These are phyloP conservation scores for Barnettozyma populi DNA, from an alignment of 805 yeast genomes.

Conservation along the genomic window DNA sequence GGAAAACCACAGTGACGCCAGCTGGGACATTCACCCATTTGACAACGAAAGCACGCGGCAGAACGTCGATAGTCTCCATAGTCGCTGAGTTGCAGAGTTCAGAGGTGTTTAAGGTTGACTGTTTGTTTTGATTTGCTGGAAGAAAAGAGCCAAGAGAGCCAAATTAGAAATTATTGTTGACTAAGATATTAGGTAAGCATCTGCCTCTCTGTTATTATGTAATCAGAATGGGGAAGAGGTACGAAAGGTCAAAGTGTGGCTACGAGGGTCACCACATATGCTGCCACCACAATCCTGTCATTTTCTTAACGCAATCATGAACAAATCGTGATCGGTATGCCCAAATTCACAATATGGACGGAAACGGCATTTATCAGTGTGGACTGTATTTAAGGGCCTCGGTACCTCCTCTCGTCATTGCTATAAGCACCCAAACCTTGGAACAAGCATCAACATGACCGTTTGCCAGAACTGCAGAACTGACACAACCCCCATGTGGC, in stretches of 20 bases:
- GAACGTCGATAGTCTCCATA: conserved; percentile 90
- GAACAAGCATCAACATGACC: conserved; percentile 1
- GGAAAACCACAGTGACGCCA: conserved; percentile 66
- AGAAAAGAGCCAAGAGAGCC: not conserved
- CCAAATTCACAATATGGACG: not conserved
- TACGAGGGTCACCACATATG: not conserved
- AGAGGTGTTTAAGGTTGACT: not conserved
- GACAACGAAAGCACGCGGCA: conserved; percentile 81
- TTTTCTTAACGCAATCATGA: conserved; percentile 1
- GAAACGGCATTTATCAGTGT: not conserved
- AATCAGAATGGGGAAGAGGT: not conserved
- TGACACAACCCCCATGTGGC: conserved; percentile 81
- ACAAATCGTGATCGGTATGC: conserved; percentile 2
- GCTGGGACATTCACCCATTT: conserved; percentile 85
- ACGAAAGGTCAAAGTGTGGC: not conserved
- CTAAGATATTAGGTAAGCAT: not conserved
- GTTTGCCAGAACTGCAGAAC: conserved; percentile 57
- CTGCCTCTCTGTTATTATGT: no score
- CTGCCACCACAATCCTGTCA: conserved; percentile 3
- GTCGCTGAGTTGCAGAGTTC: not conserved
- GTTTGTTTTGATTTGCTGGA: not conserved
- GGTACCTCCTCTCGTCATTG: not conserved
- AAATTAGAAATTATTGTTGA: not conserved
- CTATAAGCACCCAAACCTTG: not conserved
- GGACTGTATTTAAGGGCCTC: not conserved